Evolutionary conservation across 345 rosid genomes (phyloP).

Genomic region (Cochlearia excelsa): DNA sequence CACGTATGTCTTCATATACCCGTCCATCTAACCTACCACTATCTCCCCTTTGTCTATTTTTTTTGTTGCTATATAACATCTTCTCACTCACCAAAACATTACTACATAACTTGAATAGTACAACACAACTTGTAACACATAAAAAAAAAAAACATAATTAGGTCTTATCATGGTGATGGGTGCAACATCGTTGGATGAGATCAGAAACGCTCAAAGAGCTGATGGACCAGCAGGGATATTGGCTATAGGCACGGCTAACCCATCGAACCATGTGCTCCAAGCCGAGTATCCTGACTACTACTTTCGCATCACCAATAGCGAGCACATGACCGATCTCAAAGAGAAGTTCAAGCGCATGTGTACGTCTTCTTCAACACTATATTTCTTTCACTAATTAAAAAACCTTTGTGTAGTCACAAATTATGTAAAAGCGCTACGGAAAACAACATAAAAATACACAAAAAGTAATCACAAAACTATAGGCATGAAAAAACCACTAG

Average conservation of each 20-base stretch:
- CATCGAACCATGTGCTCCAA: constrained; percentile 49
- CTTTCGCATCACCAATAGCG: constrained; percentile 66
- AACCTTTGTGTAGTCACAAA: no score
- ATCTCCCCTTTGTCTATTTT: background rate
- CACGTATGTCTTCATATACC: constrained; percentile 53
- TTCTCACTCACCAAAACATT: background rate
- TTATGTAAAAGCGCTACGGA: no score
- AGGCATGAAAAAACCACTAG: no score
- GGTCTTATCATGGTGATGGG: constrained; percentile 20
- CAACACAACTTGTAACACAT: no score
- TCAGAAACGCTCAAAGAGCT: constrained; percentile 60
- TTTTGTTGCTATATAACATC: constrained; percentile 11
- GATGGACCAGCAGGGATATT: constrained; percentile 57
- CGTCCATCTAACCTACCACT: constrained; percentile 51
- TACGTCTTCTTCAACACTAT: constrained; percentile 27
- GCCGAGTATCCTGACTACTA: constrained; percentile 64
- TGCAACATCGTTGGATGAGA: constrained; percentile 38
- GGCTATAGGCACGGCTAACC: constrained; percentile 67
- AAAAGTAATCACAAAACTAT: no score
- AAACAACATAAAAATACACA: no score
- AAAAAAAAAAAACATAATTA: no score
- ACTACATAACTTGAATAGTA: no score
- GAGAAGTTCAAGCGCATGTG: constrained; percentile 75
- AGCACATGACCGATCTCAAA: constrained; percentile 70
- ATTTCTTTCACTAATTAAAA: no score